These are phyloP conservation scores for Priceomyces haplophilus DNA, from an alignment of 805 yeast genomes.

Conservation along the genomic window DNA sequence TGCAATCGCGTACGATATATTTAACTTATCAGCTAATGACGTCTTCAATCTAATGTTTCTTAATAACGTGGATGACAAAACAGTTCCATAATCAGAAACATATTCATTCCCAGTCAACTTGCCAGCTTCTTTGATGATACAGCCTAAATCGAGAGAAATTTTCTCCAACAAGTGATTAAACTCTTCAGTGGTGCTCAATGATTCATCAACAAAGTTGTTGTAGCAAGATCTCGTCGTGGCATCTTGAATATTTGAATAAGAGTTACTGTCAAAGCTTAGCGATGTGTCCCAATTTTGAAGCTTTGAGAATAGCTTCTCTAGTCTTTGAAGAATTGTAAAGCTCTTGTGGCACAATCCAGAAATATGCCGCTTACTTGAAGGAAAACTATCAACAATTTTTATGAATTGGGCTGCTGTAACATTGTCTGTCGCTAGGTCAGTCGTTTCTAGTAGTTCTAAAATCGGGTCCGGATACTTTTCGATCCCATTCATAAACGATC, in stretches of 20 bases:
- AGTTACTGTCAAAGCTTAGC: slow-evolving; percentile 45
- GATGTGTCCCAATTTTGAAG: slow-evolving; percentile 55
- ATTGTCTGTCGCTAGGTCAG: slow-evolving; percentile 43
- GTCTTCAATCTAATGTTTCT: slow-evolving; percentile 50
- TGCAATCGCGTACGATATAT: slow-evolving; percentile 62
- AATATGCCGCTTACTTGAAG: slow-evolving; percentile 40
- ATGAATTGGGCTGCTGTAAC: slow-evolving; percentile 39
- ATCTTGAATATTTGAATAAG: slow-evolving; percentile 29
- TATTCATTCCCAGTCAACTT: slow-evolving; percentile 43
- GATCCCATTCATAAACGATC: slow-evolving; percentile 4
- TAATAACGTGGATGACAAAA: slow-evolving; percentile 42
- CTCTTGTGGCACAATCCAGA: slow-evolving; percentile 48
- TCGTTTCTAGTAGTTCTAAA: slow-evolving; percentile 46
- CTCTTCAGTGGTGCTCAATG: slow-evolving; percentile 49
- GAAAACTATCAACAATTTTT: slow-evolving; percentile 41
- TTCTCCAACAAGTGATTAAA: slow-evolving; percentile 40
- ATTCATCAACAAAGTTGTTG: slow-evolving; percentile 52
- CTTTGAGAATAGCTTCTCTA: slow-evolving; percentile 47
- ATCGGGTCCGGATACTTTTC: slow-evolving; percentile 47
- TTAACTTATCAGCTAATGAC: slow-evolving; percentile 48
- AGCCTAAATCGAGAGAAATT: slow-evolving; percentile 46
- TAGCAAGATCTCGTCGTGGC: slow-evolving; percentile 38
- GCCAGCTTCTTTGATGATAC: slow-evolving; percentile 42
- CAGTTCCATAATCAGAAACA: slow-evolving; percentile 53
- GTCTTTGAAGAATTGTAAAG: slow-evolving; percentile 45